Percentiles rank a stretch among this genome's conserved stretches.
These are phyloP conservation scores for Canavalia ensiformis DNA, from an alignment of 306 rosid species.

Conservation along the genomic window DNA sequence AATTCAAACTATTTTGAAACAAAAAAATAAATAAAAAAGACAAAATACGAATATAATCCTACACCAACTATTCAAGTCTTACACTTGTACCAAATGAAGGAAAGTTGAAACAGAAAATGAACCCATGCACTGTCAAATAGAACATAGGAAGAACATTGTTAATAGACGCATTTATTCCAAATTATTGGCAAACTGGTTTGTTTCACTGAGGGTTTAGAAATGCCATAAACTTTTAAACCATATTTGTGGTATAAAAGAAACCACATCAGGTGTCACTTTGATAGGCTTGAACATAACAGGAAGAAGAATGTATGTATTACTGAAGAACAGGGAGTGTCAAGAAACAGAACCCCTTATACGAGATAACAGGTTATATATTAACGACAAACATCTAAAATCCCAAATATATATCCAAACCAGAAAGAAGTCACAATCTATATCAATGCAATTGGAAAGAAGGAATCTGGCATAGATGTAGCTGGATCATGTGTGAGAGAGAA, in stretches of 20 bases:
- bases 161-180: neutral
- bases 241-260: conserved; percentile 17
- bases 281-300: too few species aligned
- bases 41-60: conserved; percentile 31
- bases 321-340: too few species aligned
- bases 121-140: conserved; percentile 2
- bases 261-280: neutral
- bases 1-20: conserved; percentile 30
- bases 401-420: neutral
- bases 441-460: neutral
- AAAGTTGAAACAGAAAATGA: conserved; percentile 14
- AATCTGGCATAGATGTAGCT: conserved; percentile 6
- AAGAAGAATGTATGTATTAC: too few species aligned
- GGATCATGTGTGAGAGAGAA: neutral
- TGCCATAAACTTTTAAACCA: neutral
- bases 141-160: conserved; percentile 18
- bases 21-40: neutral
- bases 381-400: neutral
- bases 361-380: neutral
- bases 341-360: neutral
- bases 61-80: conserved; percentile 10
- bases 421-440: conserved; percentile 8
- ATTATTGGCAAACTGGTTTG: conserved; percentile 14
- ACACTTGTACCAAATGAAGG: neutral
- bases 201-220: neutral